These are phyloP conservation scores for Dalbergia cochinchinensis DNA, from an alignment of 306 rosid species.

Conservation along the genomic window DNA sequence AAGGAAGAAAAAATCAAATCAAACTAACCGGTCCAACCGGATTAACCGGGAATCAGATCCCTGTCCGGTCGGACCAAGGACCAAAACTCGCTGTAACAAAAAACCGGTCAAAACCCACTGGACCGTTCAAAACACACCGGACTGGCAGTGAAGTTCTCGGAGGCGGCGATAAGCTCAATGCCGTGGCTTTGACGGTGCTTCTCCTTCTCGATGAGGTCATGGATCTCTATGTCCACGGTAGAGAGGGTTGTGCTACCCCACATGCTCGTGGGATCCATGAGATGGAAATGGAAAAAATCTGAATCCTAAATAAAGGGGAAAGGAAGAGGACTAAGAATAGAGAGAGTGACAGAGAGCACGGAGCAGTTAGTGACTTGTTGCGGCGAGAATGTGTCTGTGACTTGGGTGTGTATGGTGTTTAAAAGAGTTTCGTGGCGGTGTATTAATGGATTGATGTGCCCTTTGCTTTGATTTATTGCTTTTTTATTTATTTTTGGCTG, in stretches of 20 bases:
- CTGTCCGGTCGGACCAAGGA: no score
- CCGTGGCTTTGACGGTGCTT: slow-evolving; percentile 94
- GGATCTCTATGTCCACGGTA: slow-evolving; percentile 78
- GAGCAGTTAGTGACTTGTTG: background rate
- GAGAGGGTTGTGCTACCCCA: slow-evolving; percentile 85
- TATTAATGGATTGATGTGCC: background rate
- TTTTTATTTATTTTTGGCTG: no score
- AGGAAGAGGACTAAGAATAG: background rate
- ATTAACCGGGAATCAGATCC: no score
- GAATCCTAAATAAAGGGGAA: background rate
- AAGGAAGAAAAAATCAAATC: no score
- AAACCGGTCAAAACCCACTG: no score
- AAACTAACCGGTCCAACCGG: no score
- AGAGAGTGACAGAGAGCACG: background rate
- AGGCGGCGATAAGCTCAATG: slow-evolving; percentile 94
- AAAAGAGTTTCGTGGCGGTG: no score
- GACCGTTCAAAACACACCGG: no score
- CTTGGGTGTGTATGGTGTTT: no score
- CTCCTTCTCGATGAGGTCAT: slow-evolving; percentile 94
- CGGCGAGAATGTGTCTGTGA: background rate
- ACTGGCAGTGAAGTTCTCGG: slow-evolving; percentile 78
- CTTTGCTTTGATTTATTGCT: background rate
- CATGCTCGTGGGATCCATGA: slow-evolving; percentile 74
- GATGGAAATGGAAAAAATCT: background rate
- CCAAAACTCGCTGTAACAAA: no score